A percentile compares a stretch with the other conserved stretches of the same genome.
Conservation (phyloP, 306 rosid species). For the Fagus sylvatica region DNA sequence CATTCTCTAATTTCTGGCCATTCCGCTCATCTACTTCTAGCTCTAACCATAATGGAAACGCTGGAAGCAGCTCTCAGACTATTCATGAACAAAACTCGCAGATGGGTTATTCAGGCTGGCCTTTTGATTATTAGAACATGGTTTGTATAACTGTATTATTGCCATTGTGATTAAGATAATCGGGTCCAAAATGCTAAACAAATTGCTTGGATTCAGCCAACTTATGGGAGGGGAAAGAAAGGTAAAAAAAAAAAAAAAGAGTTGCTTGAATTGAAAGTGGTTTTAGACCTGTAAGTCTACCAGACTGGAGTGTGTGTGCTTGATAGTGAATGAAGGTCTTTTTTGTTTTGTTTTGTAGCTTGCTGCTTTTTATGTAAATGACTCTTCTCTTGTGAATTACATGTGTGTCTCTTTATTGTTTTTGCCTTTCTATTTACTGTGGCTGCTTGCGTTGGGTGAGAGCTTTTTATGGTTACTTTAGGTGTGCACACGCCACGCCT, state of each 20-base stretch:
- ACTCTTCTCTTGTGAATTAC: background rate
- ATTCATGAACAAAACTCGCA: slow-evolving; percentile 40
- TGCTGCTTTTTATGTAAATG: slow-evolving; percentile 20
- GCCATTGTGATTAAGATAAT: slow-evolving; percentile 8
- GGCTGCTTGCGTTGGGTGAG: no score
- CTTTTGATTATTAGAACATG: slow-evolving; percentile 34
- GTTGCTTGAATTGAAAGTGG: no score
- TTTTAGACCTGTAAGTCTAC: no score
- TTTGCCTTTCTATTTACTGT: no score
- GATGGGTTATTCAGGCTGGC: slow-evolving; percentile 60
- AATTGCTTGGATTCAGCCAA: slow-evolving; percentile 19
- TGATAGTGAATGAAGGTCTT: background rate
- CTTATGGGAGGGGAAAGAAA: background rate
- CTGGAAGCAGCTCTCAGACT: slow-evolving; percentile 47
- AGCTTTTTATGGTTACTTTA: no score
- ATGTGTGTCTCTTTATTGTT: background rate
- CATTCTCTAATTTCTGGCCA: slow-evolving; percentile 58
- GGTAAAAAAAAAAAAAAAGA: background rate
- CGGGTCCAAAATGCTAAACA: background rate
- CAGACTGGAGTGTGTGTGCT: background rate
- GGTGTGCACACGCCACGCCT: no score
- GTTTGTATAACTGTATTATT: background rate
- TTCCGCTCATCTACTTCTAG: slow-evolving; percentile 57
- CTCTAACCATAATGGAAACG: slow-evolving; percentile 32
- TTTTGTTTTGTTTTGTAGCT: background rate